Percentiles rank a stretch among this genome's conserved stretches.
phyloP scores from a whole-genome alignment of 495 filamentous ascomycete species.

The Neurospora tetraspora region DNA sequence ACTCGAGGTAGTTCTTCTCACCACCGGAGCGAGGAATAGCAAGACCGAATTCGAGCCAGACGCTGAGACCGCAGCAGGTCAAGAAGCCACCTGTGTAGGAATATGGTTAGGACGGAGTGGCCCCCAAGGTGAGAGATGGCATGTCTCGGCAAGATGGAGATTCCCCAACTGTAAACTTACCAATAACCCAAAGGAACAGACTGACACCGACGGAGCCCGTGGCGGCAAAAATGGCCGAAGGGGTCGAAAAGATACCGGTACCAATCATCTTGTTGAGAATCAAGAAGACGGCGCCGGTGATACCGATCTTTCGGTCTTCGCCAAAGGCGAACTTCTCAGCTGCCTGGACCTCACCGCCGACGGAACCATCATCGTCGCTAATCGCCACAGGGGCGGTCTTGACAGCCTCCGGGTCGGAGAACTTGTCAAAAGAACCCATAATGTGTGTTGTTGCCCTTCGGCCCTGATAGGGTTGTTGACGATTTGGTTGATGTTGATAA shows the following conservation, averaged over 20 bases:
- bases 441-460: neutral
- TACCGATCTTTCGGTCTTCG: slow-evolving; percentile 39
- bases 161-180: slow-evolving; percentile 1
- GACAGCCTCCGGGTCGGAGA: slow-evolving; percentile 3
- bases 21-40: slow-evolving; percentile 41
- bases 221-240: slow-evolving; percentile 37
- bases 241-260: slow-evolving; percentile 46
- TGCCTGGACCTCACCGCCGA: slow-evolving; percentile 16
- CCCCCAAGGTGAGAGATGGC: neutral
- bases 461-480: neutral
- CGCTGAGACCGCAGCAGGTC: slow-evolving; percentile 19
- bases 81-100: slow-evolving; percentile 17
- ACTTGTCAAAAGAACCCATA: slow-evolving; percentile 12
- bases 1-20: slow-evolving; percentile 54
- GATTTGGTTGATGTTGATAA: neutral
- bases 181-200: slow-evolving; percentile 29
- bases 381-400: neutral
- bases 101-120: slow-evolving; percentile 2
- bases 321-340: slow-evolving; percentile 36
- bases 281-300: slow-evolving; percentile 41
- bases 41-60: slow-evolving; percentile 34
- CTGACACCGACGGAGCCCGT: slow-evolving; percentile 35
- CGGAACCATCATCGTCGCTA: slow-evolving; percentile 2
- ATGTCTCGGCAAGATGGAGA: neutral
- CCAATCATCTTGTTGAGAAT: slow-evolving; percentile 50